Evolutionary conservation across 192 early-diverging fungal genomes (phyloP), one percentile per base, ranked within the genome.

Genomic region (Dissophora ornata): DNA sequence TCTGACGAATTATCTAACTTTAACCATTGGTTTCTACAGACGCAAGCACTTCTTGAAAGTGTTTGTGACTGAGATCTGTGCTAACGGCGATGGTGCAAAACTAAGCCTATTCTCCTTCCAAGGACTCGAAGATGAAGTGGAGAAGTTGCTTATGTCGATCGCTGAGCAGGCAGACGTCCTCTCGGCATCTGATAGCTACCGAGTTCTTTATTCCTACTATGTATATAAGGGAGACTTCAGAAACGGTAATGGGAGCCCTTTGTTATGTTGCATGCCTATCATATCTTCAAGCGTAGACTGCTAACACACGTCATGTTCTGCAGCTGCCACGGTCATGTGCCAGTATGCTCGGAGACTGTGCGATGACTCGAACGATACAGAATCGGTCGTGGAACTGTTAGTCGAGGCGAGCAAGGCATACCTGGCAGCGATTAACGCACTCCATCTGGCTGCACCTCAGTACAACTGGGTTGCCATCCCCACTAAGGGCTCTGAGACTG

Each of bases 281-380:
- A n/a, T n/a, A n/a, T n/a, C n/a, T n/a, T n/a, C n/a, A 55, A 33
- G 36, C 24, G 50, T 28, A 25, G 10, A 29, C 11, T 2, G 22
- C 21, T 57, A 12, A 33, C 21, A n/a, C n/a, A n/a, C n/a, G n/a
- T 13, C 36, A 9, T 38, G 7, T 38, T 15, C 22, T 46, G 1
- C 62, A 77, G 73, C 57, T 13, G 64, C 73, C 9, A 36, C 58
- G 2, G 41, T 57, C 13, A 77, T 77, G 73, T 77, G 47, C 19
- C 64, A 77, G 50, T 67, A 77, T 48, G 73, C 62, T 5, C 50
- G 40, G 19, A 46, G 64, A 50, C 16, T 77, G 36, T 44, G 50
- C 22, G 45, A 56, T 29, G 32, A 38, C 12, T 40, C 52, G 1
- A 44, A 62, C 21, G 6, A 46, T 0, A 19, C 52, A 30, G 73